phyloP scores from a whole-genome alignment of 2,329 filamentous ascomycete genomes.

The Mycocentrospora acerina region DNA sequence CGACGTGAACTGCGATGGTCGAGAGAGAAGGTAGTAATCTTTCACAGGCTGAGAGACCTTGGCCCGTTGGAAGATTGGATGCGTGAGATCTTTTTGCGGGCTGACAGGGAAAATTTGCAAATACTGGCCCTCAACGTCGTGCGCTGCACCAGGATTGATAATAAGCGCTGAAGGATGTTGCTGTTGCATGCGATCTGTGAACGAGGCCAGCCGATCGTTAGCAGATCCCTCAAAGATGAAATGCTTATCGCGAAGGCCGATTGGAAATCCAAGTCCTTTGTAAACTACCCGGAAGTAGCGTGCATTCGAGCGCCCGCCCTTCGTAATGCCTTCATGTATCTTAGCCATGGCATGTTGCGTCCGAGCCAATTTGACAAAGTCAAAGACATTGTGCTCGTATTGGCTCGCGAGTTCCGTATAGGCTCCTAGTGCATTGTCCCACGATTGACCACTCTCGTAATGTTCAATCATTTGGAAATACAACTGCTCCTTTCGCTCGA shows the following conservation, averaged over 20 bases:
- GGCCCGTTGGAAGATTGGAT: conserved; percentile 86
- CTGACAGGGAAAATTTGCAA: conserved; percentile 79
- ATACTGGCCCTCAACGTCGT: conserved; percentile 89
- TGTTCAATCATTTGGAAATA: conserved; percentile 95
- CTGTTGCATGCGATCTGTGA: conserved; percentile 89
- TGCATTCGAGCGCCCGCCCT: conserved; percentile 74
- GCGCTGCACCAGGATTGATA: conserved; percentile 66
- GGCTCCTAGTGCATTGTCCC: conserved; percentile 82
- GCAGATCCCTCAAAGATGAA: conserved; percentile 86
- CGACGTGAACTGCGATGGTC: conserved; percentile 76
- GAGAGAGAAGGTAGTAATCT: conserved; percentile 80
- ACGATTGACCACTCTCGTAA: conserved; percentile 92
- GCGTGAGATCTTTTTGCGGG: conserved; percentile 76
- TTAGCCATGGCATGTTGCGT: conserved; percentile 88
- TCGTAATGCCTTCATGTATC: conserved; percentile 85
- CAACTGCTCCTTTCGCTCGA: conserved; percentile 88
- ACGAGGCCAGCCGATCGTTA: conserved; percentile 74
- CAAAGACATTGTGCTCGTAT: conserved; percentile 86
- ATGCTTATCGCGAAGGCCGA: conserved; percentile 80
- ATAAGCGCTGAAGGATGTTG: conserved; percentile 86
- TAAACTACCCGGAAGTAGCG: conserved; percentile 93
- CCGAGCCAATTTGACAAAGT: conserved; percentile 87
- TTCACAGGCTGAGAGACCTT: conserved; percentile 78
- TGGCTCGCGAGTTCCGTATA: conserved; percentile 91
- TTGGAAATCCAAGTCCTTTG: conserved; percentile 83